Base-by-base conservation (phyloP, 2,329 filamentous ascomycete genomes). In the Esteya vermicola region DNA sequence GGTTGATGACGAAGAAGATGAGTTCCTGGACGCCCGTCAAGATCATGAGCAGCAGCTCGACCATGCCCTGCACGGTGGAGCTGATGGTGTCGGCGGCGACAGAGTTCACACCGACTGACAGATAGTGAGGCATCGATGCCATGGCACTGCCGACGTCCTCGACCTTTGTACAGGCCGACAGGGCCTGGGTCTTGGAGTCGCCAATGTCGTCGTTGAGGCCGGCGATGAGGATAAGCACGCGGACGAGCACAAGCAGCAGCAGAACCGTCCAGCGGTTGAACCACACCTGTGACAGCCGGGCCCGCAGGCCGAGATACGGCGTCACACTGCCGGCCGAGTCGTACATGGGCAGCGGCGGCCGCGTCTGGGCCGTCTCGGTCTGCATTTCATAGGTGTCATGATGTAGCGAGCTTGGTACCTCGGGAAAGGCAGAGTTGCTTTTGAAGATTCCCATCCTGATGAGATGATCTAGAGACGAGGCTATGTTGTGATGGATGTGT, bases 51-150 rank as follows among this genome's bases (percentile, higher is more conserved):
- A 96, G 69, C 61, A 91, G 77, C 32, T 75, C 67, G 58, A 91
- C 83, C 57, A 96, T 71, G 36, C 76, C 89, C 46, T 77, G 71
- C 48, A 96, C 77, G 9, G 85, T 77, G 50, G 80, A 78, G 50
- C 88, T 84, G 49, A 96, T 79, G 41, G 84, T 80, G 36, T 70
- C 70, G 25, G 85, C 84, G 8, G 85, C 81, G 50, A 96, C 64
- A 43, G 85, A 74, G 61, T 98, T 98, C 55, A 95, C 79, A 40
- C 91, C 91, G 38, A 72, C 67, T 2, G 88, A 83, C 56, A 96
- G 78, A 62, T 94, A 96, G 60, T 95, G 82, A 42, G 91, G 91
- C 86, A 96, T 94, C 28, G 91, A 96, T 30, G 89, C 91, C 85
- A 98, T 89, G 45, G 85, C 74, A 56, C 86, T 95, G 47, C 89